Conservation (phyloP, 208 protist genomes). For the Trypanosomatidae sp. region DNA sequence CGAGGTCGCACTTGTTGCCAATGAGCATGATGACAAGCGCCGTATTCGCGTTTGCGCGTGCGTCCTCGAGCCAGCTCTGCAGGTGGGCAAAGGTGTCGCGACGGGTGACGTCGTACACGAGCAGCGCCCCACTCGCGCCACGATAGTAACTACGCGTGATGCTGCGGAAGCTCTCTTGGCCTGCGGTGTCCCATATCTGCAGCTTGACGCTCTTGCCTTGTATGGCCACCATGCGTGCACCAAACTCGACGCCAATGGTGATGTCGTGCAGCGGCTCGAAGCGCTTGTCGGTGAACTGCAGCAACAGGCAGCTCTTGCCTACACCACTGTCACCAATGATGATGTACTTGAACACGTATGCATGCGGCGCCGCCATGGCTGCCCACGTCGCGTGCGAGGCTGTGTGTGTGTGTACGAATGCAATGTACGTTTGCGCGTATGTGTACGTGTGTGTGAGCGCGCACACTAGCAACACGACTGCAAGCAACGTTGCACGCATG, state of each 20-base stretch:
- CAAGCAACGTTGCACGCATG: too few species aligned
- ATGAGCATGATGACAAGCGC: constrained; percentile 99
- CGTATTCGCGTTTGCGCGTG: constrained; percentile 89
- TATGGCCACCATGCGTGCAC: constrained; percentile 93
- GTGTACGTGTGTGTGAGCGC: not conserved
- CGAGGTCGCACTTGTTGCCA: constrained; percentile 99
- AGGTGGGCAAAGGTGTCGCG: constrained; percentile 96
- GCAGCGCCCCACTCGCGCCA: constrained; percentile 95
- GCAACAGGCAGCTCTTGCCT: constrained; percentile 97
- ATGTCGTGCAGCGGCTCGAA: constrained; percentile 99
- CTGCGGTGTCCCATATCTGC: constrained; percentile 98
- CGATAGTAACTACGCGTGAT: constrained; percentile 99
- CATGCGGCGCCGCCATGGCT: constrained; percentile 23
- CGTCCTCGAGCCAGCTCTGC: constrained; percentile 96
- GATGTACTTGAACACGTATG: constrained; percentile 97
- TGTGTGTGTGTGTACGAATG: constrained; percentile 5
- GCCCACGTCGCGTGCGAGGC: not conserved
- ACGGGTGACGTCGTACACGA: constrained; percentile 98
- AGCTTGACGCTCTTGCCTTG: constrained; percentile 96
- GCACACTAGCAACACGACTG: too few species aligned
- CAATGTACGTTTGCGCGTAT: not conserved
- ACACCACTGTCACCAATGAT: constrained; percentile 94
- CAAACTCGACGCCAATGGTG: constrained; percentile 99
- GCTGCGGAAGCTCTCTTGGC: constrained; percentile 96
- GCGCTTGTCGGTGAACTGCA: constrained; percentile 98